Evolutionary conservation across 2,329 filamentous ascomycete species (phyloP), one percentile per base, ranked within the genome.

Genomic region (Cladosporium oxysporum): DNA sequence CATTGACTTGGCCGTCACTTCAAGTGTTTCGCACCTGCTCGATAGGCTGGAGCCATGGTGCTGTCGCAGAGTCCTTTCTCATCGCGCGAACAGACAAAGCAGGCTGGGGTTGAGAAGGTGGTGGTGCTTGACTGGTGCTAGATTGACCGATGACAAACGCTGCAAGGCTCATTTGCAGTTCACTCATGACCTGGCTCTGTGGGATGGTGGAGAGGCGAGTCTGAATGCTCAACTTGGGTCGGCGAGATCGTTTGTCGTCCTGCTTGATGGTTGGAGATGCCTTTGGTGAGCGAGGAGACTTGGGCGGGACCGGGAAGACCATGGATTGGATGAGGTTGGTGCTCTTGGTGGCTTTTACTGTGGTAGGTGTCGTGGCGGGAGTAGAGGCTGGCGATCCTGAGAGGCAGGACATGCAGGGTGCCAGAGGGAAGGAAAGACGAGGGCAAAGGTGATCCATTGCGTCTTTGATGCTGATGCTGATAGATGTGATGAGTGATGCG

Each of bases 371-470:
- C 3, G 55, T 26, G 10, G 21, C 55, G 3, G 41, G 41, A 23
- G 41, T 47, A 47, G 41, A 47, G 12, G 23, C n/a, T 37, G 55
- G 55, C 33, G 66, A 47, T 62, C 66, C 44, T 64, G 72, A 73
- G 44, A 75, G 72, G 65, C 73, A 75, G 66, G 71, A 69, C 47
- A 75, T 67, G 70, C 73, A 75, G 50, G 73, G 72, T 63, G 72
- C 71, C 28, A 70, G 63, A 18, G 73, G 72, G 52, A 72, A 73
- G 7, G 70, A 70, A 18, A 70, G 66, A 31, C 72, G 67, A 44
- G 73, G 73, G 68, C 73, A 75, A 28, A 75, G 71, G 58, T 75
- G 73, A 60, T 75, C 73, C 73, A 75, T 74, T 65, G 41, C 41
- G 41, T n/a, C 5, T n/a, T n/a, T 23, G 41, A 47, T 47, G 41